A percentile compares a stretch with the other conserved stretches of the same genome.
Conservation (phyloP, 805 yeast genomes). For the Lipomyces starkeyi region DNA sequence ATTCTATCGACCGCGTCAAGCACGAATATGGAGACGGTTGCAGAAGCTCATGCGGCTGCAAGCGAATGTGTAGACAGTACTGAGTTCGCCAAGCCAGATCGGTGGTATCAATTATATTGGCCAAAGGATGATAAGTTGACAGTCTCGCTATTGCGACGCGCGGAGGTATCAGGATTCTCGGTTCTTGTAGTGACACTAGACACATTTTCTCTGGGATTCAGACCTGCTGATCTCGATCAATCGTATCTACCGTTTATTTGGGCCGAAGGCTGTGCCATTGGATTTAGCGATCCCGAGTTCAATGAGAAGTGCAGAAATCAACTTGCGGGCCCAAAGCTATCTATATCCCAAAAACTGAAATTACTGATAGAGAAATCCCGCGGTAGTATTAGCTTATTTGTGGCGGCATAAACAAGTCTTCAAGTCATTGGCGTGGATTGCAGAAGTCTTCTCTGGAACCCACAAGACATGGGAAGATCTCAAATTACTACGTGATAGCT, state of each 20-base stretch:
- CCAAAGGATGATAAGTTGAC: conserved; percentile 35
- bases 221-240: conserved; percentile 42
- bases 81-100: conserved; percentile 13
- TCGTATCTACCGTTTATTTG: conserved; percentile 41
- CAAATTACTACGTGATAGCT: conserved; percentile 25
- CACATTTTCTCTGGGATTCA: conserved; percentile 39
- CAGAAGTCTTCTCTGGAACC: conserved; percentile 27
- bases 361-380: conserved; percentile 18
- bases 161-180: conserved; percentile 31
- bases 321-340: conserved; percentile 7
- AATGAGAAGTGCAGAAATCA: conserved; percentile 33
- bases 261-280: conserved; percentile 42
- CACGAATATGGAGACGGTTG: conserved; percentile 34
- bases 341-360: conserved; percentile 3
- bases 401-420: conserved; percentile 16
- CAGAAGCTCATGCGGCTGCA: conserved; percentile 24
- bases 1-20: conserved; percentile 42
- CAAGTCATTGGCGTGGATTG: conserved; percentile 31
- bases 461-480: conserved; percentile 37
- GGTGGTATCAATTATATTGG: conserved; percentile 40
- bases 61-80: neutral
- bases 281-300: conserved; percentile 43
- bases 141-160: conserved; percentile 31
- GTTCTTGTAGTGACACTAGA: conserved; percentile 39
- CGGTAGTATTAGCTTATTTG: conserved; percentile 15